Evolutionary conservation across 2,329 filamentous ascomycete species (phyloP).

Genomic region (Sarocladium kiliense): DNA sequence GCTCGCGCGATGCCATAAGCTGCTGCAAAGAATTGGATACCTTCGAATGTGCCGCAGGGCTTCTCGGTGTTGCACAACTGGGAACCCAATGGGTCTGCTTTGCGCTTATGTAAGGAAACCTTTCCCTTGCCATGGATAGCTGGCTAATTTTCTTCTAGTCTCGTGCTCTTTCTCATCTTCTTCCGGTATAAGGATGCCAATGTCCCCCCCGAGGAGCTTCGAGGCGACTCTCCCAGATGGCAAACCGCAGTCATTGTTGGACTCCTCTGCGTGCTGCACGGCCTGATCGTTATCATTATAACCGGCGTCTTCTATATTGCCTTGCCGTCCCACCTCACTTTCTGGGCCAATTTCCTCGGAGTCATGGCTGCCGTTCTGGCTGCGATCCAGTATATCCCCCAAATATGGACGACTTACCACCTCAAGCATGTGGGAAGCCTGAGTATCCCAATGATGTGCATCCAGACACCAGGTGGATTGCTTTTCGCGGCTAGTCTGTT

Average conservation of each 20-base stretch:
- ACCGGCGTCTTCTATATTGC: slow-evolving; percentile 63
- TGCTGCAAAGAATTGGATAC: slow-evolving; percentile 80
- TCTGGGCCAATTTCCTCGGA: slow-evolving; percentile 83
- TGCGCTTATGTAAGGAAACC: slow-evolving; percentile 68
- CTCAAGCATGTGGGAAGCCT: slow-evolving; percentile 84
- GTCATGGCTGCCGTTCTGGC: slow-evolving; percentile 74
- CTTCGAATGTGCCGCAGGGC: slow-evolving; percentile 77
- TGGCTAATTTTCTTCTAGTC: slow-evolving; percentile 45
- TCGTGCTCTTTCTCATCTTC: slow-evolving; percentile 91
- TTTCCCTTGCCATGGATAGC: not conserved
- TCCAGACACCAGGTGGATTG: slow-evolving; percentile 90
- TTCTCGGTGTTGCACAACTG: slow-evolving; percentile 87
- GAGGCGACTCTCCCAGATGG: slow-evolving; percentile 58
- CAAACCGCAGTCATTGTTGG: slow-evolving; percentile 75
- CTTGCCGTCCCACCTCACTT: slow-evolving; percentile 57
- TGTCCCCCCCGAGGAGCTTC: slow-evolving; percentile 43
- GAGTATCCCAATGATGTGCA: slow-evolving; percentile 96
- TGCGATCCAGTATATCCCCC: slow-evolving; percentile 86
- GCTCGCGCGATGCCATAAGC: slow-evolving; percentile 73
- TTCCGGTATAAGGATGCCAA: slow-evolving; percentile 63
- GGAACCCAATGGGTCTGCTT: slow-evolving; percentile 91
- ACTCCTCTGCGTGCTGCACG: slow-evolving; percentile 67
- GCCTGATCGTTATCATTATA: slow-evolving; percentile 63
- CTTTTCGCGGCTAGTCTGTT: slow-evolving; percentile 84
- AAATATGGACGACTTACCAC: slow-evolving; percentile 86